Conservation (phyloP, 306 rosid genomes). For the Medicago lupulina region DNA sequence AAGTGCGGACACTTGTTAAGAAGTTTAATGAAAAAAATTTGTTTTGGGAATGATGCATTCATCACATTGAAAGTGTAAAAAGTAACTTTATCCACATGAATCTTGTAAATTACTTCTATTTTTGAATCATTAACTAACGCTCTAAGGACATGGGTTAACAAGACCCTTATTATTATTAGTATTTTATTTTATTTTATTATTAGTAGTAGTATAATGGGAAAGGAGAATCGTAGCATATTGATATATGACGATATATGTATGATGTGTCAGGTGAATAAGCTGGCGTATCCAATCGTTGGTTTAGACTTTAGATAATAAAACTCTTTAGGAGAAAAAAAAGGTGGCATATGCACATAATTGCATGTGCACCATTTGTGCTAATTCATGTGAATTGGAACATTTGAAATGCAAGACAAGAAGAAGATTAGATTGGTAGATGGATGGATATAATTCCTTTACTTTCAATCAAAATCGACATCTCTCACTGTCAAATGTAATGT, state of each 20-base stretch:
- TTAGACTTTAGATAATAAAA: background rate
- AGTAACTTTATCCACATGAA: too few species aligned
- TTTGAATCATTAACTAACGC: too few species aligned
- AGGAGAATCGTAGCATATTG: background rate
- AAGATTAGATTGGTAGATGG: constrained; percentile 43
- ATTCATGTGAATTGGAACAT: constrained; percentile 54
- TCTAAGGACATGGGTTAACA: too few species aligned
- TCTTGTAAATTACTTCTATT: too few species aligned
- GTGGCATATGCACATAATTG: constrained; percentile 27
- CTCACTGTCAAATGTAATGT: constrained; percentile 47
- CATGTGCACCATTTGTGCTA: constrained; percentile 43
- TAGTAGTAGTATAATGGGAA: too few species aligned
- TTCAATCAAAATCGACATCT: constrained; percentile 55
- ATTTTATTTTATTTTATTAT: background rate
- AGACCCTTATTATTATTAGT: too few species aligned
- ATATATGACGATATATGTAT: background rate
- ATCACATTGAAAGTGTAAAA: too few species aligned
- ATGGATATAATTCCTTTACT: constrained; percentile 43
- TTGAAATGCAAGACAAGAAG: constrained; percentile 32
- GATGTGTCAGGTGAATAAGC: constrained; percentile 33
- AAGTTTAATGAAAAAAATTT: too few species aligned
- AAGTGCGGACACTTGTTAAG: too few species aligned
- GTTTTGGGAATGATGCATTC: too few species aligned
- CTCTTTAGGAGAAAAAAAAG: constrained; percentile 2
- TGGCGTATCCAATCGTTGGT: constrained; percentile 23